Evolutionary conservation across 2,329 filamentous ascomycete species (phyloP).

Genomic region (Tolypocladium ophioglossoides): DNA sequence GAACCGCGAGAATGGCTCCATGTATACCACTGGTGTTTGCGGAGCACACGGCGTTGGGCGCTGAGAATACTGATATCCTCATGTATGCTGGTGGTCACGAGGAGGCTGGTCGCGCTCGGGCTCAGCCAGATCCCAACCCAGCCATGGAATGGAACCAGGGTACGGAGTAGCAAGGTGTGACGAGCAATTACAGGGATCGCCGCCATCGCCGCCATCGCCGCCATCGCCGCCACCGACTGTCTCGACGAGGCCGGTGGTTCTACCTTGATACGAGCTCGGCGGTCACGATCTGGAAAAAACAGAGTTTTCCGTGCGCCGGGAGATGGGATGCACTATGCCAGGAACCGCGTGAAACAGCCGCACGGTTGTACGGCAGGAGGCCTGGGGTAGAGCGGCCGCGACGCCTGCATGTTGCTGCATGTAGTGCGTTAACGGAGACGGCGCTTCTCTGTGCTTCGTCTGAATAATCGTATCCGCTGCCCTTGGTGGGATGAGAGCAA

Average conservation of each 20-base stretch:
- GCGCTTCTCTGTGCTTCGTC: not conserved
- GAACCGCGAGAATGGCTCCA: not conserved
- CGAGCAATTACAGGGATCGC: not conserved
- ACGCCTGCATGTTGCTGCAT: not conserved
- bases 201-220: not conserved
- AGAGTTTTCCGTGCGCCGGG: not conserved
- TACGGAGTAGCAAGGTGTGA: not conserved
- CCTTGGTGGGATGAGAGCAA: not conserved
- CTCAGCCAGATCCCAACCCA: not conserved
- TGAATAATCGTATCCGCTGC: not conserved
- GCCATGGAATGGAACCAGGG: not conserved
- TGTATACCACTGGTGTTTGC: not conserved
- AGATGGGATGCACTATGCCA: slow-evolving; percentile 2
- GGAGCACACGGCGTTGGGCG: not conserved
- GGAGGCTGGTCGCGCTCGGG: not conserved
- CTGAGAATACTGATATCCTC: not conserved
- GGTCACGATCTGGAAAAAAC: not conserved
- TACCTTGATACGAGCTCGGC: not conserved
- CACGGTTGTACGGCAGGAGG: slow-evolving; percentile 2
- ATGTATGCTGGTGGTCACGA: not conserved
- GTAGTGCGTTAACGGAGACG: not conserved
- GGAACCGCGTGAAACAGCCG: slow-evolving; percentile 4
- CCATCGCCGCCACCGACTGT: not conserved
- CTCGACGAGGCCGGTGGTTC: not conserved
- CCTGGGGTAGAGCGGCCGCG: slow-evolving; percentile 2